phyloP scores from a whole-genome alignment of 768 basidiomycete genomes.

The Coprinopsis sp. region DNA sequence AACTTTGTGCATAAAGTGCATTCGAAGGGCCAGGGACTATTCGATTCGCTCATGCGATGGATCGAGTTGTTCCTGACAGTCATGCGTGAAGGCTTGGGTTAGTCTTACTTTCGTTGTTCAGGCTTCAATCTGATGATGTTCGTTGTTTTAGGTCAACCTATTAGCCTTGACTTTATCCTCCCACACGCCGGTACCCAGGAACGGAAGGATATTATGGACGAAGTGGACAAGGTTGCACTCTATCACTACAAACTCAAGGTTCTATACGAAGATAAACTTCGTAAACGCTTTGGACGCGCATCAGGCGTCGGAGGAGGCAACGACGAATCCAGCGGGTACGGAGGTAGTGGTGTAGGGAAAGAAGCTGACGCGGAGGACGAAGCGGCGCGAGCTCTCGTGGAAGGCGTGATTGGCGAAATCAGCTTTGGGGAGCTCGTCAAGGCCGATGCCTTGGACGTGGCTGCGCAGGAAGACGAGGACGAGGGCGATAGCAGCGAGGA shows the following conservation, averaged over 20 bases:
- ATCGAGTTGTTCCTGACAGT: constrained; percentile 91
- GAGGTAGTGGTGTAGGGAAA: constrained; percentile 25
- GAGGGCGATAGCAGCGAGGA: constrained; percentile 40
- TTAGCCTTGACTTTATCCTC: constrained; percentile 86
- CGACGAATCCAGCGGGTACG: too few species aligned
- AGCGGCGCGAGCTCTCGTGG: constrained; percentile 73
- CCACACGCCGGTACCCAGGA: constrained; percentile 72
- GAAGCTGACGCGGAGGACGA: constrained; percentile 76
- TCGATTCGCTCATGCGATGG: constrained; percentile 94
- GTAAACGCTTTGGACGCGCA: constrained; percentile 73
- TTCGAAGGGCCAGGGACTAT: constrained; percentile 90
- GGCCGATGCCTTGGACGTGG: constrained; percentile 77
- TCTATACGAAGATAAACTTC: constrained; percentile 85
- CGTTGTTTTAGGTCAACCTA: too few species aligned
- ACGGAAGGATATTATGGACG: constrained; percentile 69
- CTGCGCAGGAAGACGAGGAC: constrained; percentile 64
- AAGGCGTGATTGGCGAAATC: constrained; percentile 76
- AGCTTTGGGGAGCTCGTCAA: constrained; percentile 75
- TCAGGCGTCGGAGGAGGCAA: constrained; percentile 31
- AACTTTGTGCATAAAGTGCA: constrained; percentile 98
- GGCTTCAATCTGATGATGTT: too few species aligned
- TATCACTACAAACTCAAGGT: constrained; percentile 96
- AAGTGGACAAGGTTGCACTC: constrained; percentile 83
- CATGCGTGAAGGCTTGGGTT: constrained; percentile 87
- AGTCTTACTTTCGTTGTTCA: too few species aligned